phyloP scores from a whole-genome alignment of 768 basidiomycete species.

The Lentinus tigrinus region DNA sequence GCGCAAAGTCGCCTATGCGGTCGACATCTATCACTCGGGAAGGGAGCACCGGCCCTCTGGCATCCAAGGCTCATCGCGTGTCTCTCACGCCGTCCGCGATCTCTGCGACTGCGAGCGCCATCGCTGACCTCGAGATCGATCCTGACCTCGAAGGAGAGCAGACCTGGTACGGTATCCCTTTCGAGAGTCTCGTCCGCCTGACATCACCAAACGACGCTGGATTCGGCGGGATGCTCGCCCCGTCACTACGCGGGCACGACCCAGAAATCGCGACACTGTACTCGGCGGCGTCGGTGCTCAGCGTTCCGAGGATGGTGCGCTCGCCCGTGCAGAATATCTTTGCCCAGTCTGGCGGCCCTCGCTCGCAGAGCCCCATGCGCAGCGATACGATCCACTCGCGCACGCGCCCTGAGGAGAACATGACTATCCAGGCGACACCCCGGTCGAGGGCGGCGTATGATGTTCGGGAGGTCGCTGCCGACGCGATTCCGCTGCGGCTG shows the following conservation, averaged over 20 bases:
- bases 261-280: constrained; percentile 84
- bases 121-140: constrained; percentile 11
- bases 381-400: constrained; percentile 23
- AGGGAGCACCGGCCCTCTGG: constrained; percentile 17
- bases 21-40: constrained; percentile 1
- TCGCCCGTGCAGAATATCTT: constrained; percentile 30
- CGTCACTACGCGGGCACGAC: constrained; percentile 52
- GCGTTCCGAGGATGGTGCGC: constrained; percentile 49
- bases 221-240: constrained; percentile 41
- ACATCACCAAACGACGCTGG: constrained; percentile 58
- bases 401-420: constrained; percentile 26
- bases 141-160: constrained; percentile 30
- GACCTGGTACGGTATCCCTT: constrained; percentile 62
- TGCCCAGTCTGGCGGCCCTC: neutral
- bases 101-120: constrained; percentile 15
- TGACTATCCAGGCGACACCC: constrained; percentile 35
- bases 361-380: constrained; percentile 23
- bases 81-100: constrained; percentile 25
- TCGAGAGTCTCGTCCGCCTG: constrained; percentile 66
- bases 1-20: constrained; percentile 12
- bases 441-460: constrained; percentile 56
- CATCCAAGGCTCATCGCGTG: constrained; percentile 4
- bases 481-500: constrained; percentile 57
- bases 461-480: constrained; percentile 75
- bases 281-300: constrained; percentile 80